These are phyloP conservation scores for Polytrichum commune DNA, from an alignment of 225 moss, liverwort and hornwort genomes.

Conservation along the genomic window DNA sequence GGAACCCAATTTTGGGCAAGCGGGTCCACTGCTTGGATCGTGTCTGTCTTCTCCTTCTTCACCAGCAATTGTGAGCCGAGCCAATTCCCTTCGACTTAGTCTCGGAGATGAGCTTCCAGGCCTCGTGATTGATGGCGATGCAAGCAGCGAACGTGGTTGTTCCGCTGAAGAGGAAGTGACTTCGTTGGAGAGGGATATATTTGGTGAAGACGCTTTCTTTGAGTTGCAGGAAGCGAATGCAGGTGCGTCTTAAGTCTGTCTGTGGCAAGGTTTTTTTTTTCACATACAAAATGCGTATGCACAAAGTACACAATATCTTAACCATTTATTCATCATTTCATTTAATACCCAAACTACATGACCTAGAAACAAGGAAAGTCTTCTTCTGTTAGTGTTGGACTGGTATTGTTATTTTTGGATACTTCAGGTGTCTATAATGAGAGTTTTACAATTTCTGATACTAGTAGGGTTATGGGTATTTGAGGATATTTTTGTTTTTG, in stretches of 20 bases:
- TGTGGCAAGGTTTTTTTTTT: conserved; percentile 15
- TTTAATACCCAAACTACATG: too few relatives aligned
- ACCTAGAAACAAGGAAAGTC: too few relatives aligned
- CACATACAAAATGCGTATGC: neutral
- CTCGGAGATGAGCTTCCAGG: conserved; percentile 61
- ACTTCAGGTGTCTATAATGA: too few relatives aligned
- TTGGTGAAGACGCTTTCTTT: conserved; percentile 71
- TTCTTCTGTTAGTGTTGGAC: too few relatives aligned
- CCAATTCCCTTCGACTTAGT: conserved; percentile 62
- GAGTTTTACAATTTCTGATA: too few relatives aligned
- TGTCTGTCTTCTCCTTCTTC: conserved; percentile 73
- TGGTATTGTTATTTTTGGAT: too few relatives aligned
- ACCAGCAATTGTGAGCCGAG: conserved; percentile 81
- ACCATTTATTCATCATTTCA: too few relatives aligned
- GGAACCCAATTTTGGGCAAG: conserved; percentile 51
- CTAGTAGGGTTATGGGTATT: too few relatives aligned
- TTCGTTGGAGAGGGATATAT: conserved; percentile 68
- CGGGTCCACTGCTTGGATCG: conserved; percentile 83
- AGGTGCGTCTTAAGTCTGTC: conserved; percentile 21
- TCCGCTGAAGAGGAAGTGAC: conserved; percentile 62
- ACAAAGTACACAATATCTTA: neutral
- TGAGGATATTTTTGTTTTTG: too few relatives aligned
- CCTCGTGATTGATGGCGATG: conserved; percentile 39
- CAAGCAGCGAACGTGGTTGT: conserved; percentile 42
- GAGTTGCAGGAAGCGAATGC: conserved; percentile 44